phyloP scores from a whole-genome alignment of 805 yeast species.

The Debaryomyces tyrocola region DNA sequence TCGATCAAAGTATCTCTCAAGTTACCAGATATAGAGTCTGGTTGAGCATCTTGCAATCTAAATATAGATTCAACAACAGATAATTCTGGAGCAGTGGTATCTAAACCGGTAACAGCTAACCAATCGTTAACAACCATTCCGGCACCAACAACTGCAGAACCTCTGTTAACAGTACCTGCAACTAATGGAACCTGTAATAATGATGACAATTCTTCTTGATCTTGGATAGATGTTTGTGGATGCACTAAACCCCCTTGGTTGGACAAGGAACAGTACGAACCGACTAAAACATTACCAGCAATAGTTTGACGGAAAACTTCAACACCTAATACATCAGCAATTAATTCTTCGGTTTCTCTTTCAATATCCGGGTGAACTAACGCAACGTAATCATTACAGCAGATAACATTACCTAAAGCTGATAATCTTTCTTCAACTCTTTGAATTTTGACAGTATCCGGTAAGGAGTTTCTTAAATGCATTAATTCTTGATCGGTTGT shows the following conservation, averaged over 20 bases:
- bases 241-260: constrained; percentile 99
- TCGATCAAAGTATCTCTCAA: constrained; percentile 90
- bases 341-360: constrained; percentile 97
- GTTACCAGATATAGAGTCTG: constrained; percentile 79
- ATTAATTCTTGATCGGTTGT: constrained; percentile 98
- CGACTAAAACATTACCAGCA: constrained; percentile 96
- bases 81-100: constrained; percentile 97
- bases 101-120: constrained; percentile 95
- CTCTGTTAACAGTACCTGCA: constrained; percentile 98
- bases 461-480: constrained; percentile 94
- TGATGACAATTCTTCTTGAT: constrained; percentile 96
- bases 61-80: constrained; percentile 96
- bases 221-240: constrained; percentile 95
- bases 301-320: constrained; percentile 99
- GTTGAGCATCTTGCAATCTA: constrained; percentile 88
- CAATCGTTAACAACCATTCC: constrained; percentile 99
- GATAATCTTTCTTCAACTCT: constrained; percentile 97
- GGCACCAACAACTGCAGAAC: constrained; percentile 96
- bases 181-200: constrained; percentile 95
- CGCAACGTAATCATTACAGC: constrained; percentile 99
- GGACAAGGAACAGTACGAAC: constrained; percentile 90
- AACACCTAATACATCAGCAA: constrained; percentile 96
- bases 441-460: constrained; percentile 93
- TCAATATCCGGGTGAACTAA: constrained; percentile 98
- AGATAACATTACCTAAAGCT: constrained; percentile 95